Evolutionary conservation across 2,329 filamentous ascomycete genomes (phyloP), one percentile per base, ranked within the genome.

Genomic region (Talaromyces amestolkiae): DNA sequence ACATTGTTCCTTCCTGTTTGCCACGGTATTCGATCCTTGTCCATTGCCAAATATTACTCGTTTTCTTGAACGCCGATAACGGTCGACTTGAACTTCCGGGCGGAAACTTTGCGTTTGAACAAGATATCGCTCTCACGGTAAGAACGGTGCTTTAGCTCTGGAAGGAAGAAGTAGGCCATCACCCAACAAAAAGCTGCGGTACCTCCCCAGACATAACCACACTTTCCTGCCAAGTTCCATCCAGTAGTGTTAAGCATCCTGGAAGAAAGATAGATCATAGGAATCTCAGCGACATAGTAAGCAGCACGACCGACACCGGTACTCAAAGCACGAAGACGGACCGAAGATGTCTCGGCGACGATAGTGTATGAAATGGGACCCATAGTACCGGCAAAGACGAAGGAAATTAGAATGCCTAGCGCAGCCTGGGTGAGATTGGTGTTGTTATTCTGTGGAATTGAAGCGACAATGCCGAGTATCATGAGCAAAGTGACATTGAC

Each of bases 361-460:
- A 86, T 75, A 0, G 81, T 79, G 72, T 85, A 87, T 8, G 81
- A 82, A 10, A 85, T 80, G 0, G 85, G 84, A 0, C 85, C 85
- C 15, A 86, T 79, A 1, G 83, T 83, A 64, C 83, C 79, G 68
- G 83, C 83, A 71, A 86, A 87, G 3, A 82, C 77, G 56, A 87
- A 84, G 0, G 83, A 84, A 71, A 83, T 86, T 56, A 84, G 69
- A 64, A 87, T 81, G 35, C 85, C 79, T 64, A 86, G 71, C 3
- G 79, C 76, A 2, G 81, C 83, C 2, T 65, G 77, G 69, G 69
- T 68, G 65, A 70, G 73, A 31, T 65, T 66, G 0, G 75, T 77
- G 3, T 43, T 31, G 5, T 64, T 43, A 7, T 33, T 64, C 10
- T 61, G 19, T 2, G 53, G 35, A 8, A 65, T 41, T 7, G 63